Conservation (phyloP, 2,329 filamentous ascomycete genomes). For the Xenoacremonium recifei region DNA sequence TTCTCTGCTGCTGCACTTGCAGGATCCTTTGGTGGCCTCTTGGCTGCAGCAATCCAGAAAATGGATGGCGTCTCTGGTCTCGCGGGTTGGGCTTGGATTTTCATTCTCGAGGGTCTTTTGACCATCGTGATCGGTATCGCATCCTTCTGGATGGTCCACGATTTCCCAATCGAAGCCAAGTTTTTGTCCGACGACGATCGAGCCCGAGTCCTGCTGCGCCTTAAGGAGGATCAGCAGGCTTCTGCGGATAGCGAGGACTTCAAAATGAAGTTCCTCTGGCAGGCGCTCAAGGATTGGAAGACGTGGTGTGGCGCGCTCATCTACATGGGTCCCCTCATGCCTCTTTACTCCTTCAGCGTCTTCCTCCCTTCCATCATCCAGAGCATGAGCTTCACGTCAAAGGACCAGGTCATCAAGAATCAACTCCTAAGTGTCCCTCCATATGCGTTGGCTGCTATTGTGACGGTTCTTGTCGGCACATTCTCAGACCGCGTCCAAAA, state of each 20-base stretch:
- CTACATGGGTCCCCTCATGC: constrained; percentile 74
- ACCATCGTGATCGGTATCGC: constrained; percentile 67
- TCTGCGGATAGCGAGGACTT: constrained; percentile 76
- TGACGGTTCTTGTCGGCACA: constrained; percentile 51
- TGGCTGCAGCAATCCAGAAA: constrained; percentile 68
- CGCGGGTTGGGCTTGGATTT: constrained; percentile 64
- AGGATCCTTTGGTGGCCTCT: constrained; percentile 73
- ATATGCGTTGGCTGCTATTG: constrained; percentile 36
- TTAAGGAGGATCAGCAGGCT: constrained; percentile 69
- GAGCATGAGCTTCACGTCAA: constrained; percentile 41
- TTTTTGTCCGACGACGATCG: constrained; percentile 73
- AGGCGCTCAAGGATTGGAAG: constrained; percentile 78
- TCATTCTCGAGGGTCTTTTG: constrained; percentile 67
- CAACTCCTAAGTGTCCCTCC: constrained; percentile 48
- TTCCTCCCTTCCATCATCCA: constrained; percentile 80
- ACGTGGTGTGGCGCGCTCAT: constrained; percentile 73
- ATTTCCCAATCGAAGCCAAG: constrained; percentile 74
- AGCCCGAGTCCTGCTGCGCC: constrained; percentile 66
- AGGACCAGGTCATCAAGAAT: constrained; percentile 33
- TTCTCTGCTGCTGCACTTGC: constrained; percentile 80
- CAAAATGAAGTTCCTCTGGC: constrained; percentile 69
- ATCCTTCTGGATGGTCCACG: constrained; percentile 77
- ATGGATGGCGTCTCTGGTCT: constrained; percentile 63
- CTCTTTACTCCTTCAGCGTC: constrained; percentile 72
- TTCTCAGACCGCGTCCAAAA: constrained; percentile 71